phyloP scores from a whole-genome alignment of 2,329 filamentous ascomycete species.

The Pseudomassariella vexata region DNA sequence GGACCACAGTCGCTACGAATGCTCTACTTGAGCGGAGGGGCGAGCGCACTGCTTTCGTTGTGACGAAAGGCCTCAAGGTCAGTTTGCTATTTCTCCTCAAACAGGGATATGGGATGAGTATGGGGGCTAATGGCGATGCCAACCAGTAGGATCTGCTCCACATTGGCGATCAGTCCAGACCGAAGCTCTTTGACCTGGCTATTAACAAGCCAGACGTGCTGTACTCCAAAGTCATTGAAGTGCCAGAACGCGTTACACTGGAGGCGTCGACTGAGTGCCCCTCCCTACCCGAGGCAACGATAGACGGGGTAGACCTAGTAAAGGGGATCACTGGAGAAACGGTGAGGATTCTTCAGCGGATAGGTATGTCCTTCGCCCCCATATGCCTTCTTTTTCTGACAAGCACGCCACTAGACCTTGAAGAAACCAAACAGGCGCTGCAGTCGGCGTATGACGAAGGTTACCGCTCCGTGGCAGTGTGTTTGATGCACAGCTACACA shows the following conservation, averaged over 20 bases:
- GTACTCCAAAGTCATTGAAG: conserved; percentile 13
- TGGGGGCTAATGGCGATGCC: too few relatives aligned
- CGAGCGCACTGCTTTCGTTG: conserved; percentile 63
- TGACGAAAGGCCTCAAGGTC: conserved; percentile 50
- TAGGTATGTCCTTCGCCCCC: background rate
- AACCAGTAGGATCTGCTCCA: conserved; percentile 3
- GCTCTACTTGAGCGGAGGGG: conserved; percentile 68
- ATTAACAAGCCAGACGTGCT: conserved; percentile 14
- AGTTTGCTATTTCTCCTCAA: too few relatives aligned
- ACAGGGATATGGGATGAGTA: too few relatives aligned
- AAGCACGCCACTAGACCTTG: background rate
- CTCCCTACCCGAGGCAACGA: background rate
- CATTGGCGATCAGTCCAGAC: conserved; percentile 16
- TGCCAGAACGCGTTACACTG: conserved; percentile 15
- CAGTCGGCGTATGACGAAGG: conserved; percentile 1
- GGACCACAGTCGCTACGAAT: conserved; percentile 72
- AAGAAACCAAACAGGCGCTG: background rate
- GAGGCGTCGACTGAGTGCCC: conserved; percentile 12
- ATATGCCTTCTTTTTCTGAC: too few relatives aligned
- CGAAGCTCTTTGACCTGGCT: conserved; percentile 15
- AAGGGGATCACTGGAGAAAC: conserved; percentile 2
- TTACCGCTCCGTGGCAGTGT: conserved; percentile 1
- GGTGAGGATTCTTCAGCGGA: background rate
- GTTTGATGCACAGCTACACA: conserved; percentile 11
- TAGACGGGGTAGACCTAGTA: too few relatives aligned